These are phyloP conservation scores for Meira miltonrushii DNA, from an alignment of 1,284 basidiomycete genomes.

Conservation along the genomic window DNA sequence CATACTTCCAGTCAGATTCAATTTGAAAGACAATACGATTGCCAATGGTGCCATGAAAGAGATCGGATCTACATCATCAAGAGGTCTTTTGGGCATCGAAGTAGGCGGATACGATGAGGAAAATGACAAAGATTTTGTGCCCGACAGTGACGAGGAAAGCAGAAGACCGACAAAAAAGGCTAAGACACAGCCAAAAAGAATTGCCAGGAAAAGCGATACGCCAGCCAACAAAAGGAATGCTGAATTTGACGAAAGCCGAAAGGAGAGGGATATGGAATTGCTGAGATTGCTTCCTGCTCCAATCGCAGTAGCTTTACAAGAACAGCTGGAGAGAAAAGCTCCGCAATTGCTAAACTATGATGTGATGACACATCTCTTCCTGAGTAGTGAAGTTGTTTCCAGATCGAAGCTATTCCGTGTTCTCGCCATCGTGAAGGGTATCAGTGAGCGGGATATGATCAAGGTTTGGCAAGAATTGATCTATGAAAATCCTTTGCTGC, in stretches of 20 bases:
- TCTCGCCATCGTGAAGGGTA: neutral
- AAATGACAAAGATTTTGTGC: slow-evolving; percentile 2
- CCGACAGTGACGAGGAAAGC: neutral
- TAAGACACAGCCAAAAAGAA: neutral
- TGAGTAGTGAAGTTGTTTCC: neutral
- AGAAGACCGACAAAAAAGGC: neutral
- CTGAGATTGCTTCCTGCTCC: slow-evolving; percentile 1
- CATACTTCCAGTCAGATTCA: neutral
- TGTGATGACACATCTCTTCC: neutral
- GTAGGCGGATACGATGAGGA: neutral
- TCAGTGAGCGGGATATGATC: neutral
- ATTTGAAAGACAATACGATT: neutral
- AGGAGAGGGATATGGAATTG: slow-evolving; percentile 1
- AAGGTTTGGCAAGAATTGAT: neutral
- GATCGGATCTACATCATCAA: neutral
- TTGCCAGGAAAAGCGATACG: neutral
- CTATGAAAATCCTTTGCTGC: neutral
- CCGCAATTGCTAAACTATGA: slow-evolving; percentile 1
- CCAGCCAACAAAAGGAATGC: neutral
- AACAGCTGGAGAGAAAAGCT: neutral
- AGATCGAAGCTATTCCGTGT: neutral
- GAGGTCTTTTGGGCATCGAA: slow-evolving; percentile 1
- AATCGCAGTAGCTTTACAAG: neutral
- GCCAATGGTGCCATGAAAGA: neutral
- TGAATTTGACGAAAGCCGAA: neutral